Percentiles rank a stretch among this genome's conserved stretches.
phyloP scores from a whole-genome alignment of 345 rosid species.

The Dovyalis caffra region DNA sequence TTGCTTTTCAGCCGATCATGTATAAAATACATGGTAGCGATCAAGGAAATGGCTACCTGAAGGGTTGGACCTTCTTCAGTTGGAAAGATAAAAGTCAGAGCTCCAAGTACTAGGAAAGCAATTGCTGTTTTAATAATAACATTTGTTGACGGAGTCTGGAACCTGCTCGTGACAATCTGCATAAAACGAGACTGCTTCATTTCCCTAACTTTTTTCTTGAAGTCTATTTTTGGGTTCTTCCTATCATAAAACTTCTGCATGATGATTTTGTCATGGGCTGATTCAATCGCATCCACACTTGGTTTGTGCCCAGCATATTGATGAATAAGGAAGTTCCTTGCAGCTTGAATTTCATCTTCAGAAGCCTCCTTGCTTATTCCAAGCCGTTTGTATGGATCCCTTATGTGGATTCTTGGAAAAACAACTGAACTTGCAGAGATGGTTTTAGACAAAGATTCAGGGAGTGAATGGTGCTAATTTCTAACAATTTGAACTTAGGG shows the following conservation, averaged over 20 bases:
- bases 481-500: background rate
- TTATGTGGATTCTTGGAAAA: constrained; percentile 80
- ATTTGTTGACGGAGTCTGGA: constrained; percentile 64
- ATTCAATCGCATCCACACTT: constrained; percentile 86
- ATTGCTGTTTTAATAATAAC: constrained; percentile 59
- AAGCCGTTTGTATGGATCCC: constrained; percentile 84
- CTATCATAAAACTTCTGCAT: constrained; percentile 88
- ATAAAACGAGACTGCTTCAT: constrained; percentile 67
- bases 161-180: constrained; percentile 63
- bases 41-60: constrained; percentile 73
- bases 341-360: constrained; percentile 90
- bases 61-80: constrained; percentile 97
- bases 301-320: constrained; percentile 83
- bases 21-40: constrained; percentile 76
- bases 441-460: constrained; percentile 9
- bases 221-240: constrained; percentile 77
- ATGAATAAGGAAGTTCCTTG: constrained; percentile 81
- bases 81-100: constrained; percentile 78
- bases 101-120: constrained; percentile 68
- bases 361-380: constrained; percentile 95
- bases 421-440: constrained; percentile 44
- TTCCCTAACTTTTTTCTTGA: constrained; percentile 69
- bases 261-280: constrained; percentile 89
- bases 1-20: constrained; percentile 71
- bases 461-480: background rate